Conservation (phyloP, 2,329 filamentous ascomycete genomes). For the Aureobasidium zeae region DNA sequence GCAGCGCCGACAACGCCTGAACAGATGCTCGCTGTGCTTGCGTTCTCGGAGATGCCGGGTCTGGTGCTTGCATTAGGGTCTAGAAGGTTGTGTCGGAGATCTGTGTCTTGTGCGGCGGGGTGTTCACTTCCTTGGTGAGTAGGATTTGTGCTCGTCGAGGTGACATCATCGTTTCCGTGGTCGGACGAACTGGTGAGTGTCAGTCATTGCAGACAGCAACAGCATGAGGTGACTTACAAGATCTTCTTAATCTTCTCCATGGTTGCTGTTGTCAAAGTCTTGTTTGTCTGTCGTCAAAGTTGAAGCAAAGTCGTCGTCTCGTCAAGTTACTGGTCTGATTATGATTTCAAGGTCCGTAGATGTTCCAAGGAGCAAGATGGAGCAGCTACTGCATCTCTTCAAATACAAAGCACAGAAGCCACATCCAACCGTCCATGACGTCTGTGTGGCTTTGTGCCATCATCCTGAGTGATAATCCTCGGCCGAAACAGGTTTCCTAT, state of each 20-base stretch:
- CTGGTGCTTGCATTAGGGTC: slow-evolving; percentile 20
- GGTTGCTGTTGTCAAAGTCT: background rate
- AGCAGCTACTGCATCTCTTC: no score
- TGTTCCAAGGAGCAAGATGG: no score
- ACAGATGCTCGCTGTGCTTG: slow-evolving; percentile 32
- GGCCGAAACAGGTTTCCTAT: background rate
- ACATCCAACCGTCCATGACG: slow-evolving; percentile 6
- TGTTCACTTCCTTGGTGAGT: background rate
- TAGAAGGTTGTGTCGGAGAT: slow-evolving; percentile 7
- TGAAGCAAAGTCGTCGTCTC: no score
- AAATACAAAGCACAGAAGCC: no score
- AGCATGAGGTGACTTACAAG: slow-evolving; percentile 27
- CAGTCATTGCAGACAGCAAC: background rate
- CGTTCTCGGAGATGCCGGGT: slow-evolving; percentile 15
- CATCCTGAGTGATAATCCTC: background rate
- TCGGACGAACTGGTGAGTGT: slow-evolving; percentile 22
- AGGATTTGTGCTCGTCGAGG: slow-evolving; percentile 2
- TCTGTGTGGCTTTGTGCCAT: background rate
- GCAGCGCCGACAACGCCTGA: slow-evolving; percentile 30
- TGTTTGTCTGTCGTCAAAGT: slow-evolving; percentile 4
- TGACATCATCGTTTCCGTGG: slow-evolving; percentile 28
- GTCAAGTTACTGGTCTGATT: no score
- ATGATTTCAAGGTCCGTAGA: no score
- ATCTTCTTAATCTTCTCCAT: slow-evolving; percentile 39
- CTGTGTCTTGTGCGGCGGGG: background rate